Conservation (phyloP, 164 flowering plant genomes). For the Cinnamomum micranthum region DNA sequence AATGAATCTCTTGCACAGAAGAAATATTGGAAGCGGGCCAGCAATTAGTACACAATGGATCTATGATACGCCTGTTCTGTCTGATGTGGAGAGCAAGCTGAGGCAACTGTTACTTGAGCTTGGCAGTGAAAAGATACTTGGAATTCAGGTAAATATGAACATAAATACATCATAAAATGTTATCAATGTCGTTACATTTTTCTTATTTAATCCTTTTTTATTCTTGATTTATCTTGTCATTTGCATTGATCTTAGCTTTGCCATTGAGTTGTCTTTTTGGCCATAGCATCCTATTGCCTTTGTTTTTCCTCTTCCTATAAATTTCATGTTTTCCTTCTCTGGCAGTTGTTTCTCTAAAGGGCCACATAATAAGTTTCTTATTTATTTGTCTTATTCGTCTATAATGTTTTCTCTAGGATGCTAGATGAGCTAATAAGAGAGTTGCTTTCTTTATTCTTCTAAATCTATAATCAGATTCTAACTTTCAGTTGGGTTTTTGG, state of each 20-base stretch:
- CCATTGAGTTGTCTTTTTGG: background rate
- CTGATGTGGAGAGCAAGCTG: constrained; percentile 78
- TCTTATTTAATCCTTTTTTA: background rate
- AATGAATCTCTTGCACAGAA: constrained; percentile 17
- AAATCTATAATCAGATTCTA: background rate
- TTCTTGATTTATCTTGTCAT: background rate
- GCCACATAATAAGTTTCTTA: background rate
- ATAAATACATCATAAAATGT: background rate
- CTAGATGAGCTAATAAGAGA: background rate
- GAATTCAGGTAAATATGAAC: constrained; percentile 65
- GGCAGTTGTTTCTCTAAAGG: background rate
- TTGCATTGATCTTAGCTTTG: background rate
- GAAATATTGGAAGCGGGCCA: constrained; percentile 52
- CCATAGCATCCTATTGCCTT: background rate
- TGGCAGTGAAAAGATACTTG: constrained; percentile 80
- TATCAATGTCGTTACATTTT: background rate
- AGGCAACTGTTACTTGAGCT: constrained; percentile 64
- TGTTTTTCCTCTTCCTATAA: background rate
- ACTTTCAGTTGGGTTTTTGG: background rate
- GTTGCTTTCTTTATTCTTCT: background rate
- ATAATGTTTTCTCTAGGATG: background rate
- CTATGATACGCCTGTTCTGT: constrained; percentile 56
- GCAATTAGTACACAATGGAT: constrained; percentile 59
- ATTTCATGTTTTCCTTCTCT: background rate
- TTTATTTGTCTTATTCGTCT: background rate